Percentiles rank a stretch among this genome's conserved stretches.
These are phyloP conservation scores for Ustilago vetiveriae DNA, from an alignment of 1,284 basidiomycete genomes.

Conservation along the genomic window DNA sequence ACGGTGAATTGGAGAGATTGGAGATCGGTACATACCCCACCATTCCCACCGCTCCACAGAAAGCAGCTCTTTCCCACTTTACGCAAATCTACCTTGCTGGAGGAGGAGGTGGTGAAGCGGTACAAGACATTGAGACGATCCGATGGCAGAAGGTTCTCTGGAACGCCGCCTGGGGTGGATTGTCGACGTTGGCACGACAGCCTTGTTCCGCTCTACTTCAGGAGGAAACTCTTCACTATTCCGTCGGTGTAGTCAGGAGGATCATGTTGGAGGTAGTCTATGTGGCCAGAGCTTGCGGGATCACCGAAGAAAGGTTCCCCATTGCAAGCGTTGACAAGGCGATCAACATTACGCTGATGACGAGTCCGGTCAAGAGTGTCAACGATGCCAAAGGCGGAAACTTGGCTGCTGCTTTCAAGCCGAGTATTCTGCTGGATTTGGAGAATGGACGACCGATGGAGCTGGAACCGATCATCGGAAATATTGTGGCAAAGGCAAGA, in stretches of 20 bases:
- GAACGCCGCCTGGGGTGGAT: conserved; percentile 62
- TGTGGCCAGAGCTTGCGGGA: conserved; percentile 66
- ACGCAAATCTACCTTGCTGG: conserved; percentile 66
- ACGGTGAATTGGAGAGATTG: conserved; percentile 57
- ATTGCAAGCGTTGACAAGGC: conserved; percentile 43
- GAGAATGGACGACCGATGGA: conserved; percentile 62
- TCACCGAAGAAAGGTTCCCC: conserved; percentile 50
- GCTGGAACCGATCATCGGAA: conserved; percentile 55
- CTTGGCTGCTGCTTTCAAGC: conserved; percentile 52
- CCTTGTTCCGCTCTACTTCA: conserved; percentile 68
- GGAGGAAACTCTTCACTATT: conserved; percentile 64
- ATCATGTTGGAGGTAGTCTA: conserved; percentile 69
- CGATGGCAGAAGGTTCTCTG: conserved; percentile 70
- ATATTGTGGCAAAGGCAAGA: conserved; percentile 48
- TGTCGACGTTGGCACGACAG: conserved; percentile 68
- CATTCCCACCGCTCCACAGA: conserved; percentile 1
- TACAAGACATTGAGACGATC: conserved; percentile 69
- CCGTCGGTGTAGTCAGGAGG: conserved; percentile 66
- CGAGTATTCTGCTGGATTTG: conserved; percentile 58
- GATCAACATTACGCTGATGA: conserved; percentile 44
- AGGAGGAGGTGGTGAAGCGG: conserved; percentile 67
- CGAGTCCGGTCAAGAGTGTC: conserved; percentile 2
- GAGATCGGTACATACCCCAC: conserved; percentile 67
- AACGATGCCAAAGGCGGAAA: conserved; percentile 11
- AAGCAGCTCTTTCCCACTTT: conserved; percentile 65